phyloP scores from a whole-genome alignment of 352 stramenopile species.

The Pelagophyceae sp. region DNA sequence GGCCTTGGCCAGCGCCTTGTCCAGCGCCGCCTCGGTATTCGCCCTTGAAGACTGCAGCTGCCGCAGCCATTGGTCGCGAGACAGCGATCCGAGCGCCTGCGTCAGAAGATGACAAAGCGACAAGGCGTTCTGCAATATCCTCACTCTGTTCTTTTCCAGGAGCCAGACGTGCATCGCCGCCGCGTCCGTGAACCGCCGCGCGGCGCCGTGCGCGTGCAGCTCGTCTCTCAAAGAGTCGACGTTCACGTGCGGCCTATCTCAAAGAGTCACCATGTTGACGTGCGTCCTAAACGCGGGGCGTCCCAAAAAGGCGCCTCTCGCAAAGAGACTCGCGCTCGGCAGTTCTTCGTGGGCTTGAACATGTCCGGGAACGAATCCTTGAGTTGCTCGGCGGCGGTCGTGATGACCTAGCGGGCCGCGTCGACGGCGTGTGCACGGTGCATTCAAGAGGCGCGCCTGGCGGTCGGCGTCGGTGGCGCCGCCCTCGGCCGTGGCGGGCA shows the following conservation, averaged over 20 bases:
- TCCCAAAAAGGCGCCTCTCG: too few relatives aligned
- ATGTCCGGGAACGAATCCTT: slow-evolving; percentile 40
- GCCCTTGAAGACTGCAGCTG: slow-evolving; percentile 20
- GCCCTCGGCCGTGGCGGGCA: slow-evolving; percentile 34
- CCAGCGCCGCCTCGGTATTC: slow-evolving; percentile 23
- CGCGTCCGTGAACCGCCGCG: slow-evolving; percentile 38
- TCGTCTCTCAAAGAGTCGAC: slow-evolving; percentile 53
- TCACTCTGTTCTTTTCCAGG: slow-evolving; percentile 42
- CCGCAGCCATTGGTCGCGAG: slow-evolving; percentile 7
- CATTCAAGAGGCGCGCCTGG: neutral
- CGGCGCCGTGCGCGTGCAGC: slow-evolving; percentile 44
- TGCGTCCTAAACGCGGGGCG: too few relatives aligned
- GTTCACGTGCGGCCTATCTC: slow-evolving; percentile 58
- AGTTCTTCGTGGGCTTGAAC: slow-evolving; percentile 45
- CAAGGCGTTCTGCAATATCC: too few relatives aligned
- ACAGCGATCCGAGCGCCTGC: slow-evolving; percentile 31
- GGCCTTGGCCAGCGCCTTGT: slow-evolving; percentile 46
- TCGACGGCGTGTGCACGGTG: too few relatives aligned
- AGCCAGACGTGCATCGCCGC: slow-evolving; percentile 44
- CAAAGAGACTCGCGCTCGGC: too few relatives aligned
- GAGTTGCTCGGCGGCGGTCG: slow-evolving; percentile 39
- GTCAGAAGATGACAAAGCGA: too few relatives aligned
- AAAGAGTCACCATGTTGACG: too few relatives aligned
- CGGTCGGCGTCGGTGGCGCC: neutral
- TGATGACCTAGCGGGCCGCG: slow-evolving; percentile 40